phyloP scores from a whole-genome alignment of 495 filamentous ascomycete species.

The Lasiosphaeria miniovina region DNA sequence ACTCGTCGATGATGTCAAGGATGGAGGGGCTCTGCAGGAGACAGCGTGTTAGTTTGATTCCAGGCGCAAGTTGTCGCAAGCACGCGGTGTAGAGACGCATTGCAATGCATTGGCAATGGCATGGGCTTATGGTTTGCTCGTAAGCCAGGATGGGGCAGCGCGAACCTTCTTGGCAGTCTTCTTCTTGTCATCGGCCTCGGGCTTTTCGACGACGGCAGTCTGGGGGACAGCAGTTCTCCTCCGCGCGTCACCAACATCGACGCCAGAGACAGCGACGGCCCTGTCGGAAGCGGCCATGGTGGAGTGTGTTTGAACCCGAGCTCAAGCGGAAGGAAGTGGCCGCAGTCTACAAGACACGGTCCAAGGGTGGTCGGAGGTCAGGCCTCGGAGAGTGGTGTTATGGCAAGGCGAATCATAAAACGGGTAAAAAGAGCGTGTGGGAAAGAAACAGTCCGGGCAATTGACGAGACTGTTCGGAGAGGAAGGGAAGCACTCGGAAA shows the following conservation, averaged over 20 bases:
- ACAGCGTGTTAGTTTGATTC: conserved; percentile 13
- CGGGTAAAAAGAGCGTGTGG: conserved; percentile 24
- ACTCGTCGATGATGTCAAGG: conserved; percentile 65
- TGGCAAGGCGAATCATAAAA: conserved; percentile 25
- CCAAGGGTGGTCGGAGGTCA: conserved; percentile 11
- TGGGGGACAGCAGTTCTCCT: conserved; percentile 60
- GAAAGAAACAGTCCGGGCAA: conserved; percentile 18
- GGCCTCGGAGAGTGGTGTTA: conserved; percentile 11
- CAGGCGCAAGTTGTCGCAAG: conserved; percentile 1
- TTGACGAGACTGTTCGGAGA: neutral
- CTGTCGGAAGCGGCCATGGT: conserved; percentile 49
- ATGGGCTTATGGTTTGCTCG: neutral
- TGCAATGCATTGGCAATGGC: neutral
- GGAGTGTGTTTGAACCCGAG: neutral
- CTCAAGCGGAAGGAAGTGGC: neutral
- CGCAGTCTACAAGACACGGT: conserved; percentile 2
- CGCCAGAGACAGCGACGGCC: conserved; percentile 61
- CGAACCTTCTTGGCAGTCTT: conserved; percentile 58
- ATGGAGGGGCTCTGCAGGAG: conserved; percentile 45
- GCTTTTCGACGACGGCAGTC: conserved; percentile 33
- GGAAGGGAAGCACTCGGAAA: conserved; percentile 6
- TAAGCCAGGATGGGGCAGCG: neutral
- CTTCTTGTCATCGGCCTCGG: conserved; percentile 63
- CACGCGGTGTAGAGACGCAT: neutral
- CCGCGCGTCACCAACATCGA: conserved; percentile 64